These are phyloP conservation scores for Nigrospora sphaerica DNA, from an alignment of 2,329 filamentous ascomycete species.

Conservation along the genomic window DNA sequence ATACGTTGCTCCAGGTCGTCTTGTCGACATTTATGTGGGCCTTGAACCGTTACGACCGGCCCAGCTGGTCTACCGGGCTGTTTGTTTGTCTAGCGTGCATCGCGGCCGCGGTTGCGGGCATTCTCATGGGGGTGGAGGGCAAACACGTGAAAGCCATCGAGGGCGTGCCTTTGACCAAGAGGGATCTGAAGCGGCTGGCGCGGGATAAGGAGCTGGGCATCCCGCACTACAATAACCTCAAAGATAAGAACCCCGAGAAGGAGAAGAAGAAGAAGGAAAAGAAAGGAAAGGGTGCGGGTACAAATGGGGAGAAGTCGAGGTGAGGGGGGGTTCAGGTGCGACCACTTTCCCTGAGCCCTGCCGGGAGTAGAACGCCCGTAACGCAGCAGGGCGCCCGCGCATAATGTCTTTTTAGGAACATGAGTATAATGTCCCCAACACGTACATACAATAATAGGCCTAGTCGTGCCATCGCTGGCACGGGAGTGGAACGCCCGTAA, in stretches of 20 bases:
- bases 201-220: slow-evolving; percentile 48
- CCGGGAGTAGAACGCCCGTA: too few species aligned
- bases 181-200: slow-evolving; percentile 42
- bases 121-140: slow-evolving; percentile 65
- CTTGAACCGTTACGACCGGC: slow-evolving; percentile 64
- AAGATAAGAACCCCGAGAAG: slow-evolving; percentile 41
- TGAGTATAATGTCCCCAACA: too few species aligned
- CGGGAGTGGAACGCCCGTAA: too few species aligned
- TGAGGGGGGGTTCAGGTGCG: too few species aligned
- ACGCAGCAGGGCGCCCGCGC: too few species aligned
- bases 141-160: slow-evolving; percentile 66
- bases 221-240: slow-evolving; percentile 51
- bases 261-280: slow-evolving; percentile 27
- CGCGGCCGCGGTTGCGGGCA: slow-evolving; percentile 60
- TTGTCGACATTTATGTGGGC: slow-evolving; percentile 81
- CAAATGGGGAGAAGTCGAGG: too few species aligned
- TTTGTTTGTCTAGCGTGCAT: slow-evolving; percentile 71
- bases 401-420: too few species aligned
- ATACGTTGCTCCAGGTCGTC: slow-evolving; percentile 69
- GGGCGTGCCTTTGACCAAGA: slow-evolving; percentile 56
- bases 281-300: neutral
- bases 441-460: too few species aligned
- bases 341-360: too few species aligned
- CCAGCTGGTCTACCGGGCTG: slow-evolving; percentile 71
- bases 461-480: too few species aligned